Percentiles rank a stretch among this genome's conserved stretches.
Evolutionary conservation across 331 rosid genomes (phyloP).

Genomic region (Telfairia occidentalis): DNA sequence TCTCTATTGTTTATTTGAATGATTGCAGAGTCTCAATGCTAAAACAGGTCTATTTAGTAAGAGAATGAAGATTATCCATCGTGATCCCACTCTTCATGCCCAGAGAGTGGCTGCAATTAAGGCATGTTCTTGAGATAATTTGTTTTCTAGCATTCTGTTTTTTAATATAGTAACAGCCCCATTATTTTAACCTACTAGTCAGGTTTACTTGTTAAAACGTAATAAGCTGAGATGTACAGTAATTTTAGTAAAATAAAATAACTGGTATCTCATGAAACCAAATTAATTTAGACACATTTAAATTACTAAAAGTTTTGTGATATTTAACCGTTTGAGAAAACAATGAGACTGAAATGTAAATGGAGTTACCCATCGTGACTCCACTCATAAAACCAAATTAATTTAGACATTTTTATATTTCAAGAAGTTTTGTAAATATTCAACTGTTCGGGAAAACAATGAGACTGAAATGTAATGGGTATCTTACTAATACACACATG

Average conservation of each 20-base stretch:
- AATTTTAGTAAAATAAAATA: neutral
- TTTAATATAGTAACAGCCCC: neutral
- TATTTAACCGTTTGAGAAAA: neutral
- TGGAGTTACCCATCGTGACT: neutral
- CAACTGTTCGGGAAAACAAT: neutral
- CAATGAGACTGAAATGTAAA: neutral
- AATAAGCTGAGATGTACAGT: neutral
- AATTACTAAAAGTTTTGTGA: neutral
- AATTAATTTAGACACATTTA: neutral
- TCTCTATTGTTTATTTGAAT: constrained; percentile 62
- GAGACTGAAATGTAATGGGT: neutral
- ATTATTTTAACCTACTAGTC: neutral
- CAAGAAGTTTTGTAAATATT: too few species aligned
- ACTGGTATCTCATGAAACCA: neutral
- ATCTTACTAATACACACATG: neutral
- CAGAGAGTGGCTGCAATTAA: constrained; percentile 93
- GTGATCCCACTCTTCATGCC: constrained; percentile 74
- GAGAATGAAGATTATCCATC: constrained; percentile 93
- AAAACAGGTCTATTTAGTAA: constrained; percentile 95
- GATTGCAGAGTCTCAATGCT: constrained; percentile 95
- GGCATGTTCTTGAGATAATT: constrained; percentile 33
- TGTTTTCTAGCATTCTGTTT: neutral
- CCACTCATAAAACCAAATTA: neutral
- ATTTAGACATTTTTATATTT: too few species aligned
- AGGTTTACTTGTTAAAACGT: neutral